Conservation (phyloP, 495 filamentous ascomycete genomes). For the Lophiotrema nucula region DNA sequence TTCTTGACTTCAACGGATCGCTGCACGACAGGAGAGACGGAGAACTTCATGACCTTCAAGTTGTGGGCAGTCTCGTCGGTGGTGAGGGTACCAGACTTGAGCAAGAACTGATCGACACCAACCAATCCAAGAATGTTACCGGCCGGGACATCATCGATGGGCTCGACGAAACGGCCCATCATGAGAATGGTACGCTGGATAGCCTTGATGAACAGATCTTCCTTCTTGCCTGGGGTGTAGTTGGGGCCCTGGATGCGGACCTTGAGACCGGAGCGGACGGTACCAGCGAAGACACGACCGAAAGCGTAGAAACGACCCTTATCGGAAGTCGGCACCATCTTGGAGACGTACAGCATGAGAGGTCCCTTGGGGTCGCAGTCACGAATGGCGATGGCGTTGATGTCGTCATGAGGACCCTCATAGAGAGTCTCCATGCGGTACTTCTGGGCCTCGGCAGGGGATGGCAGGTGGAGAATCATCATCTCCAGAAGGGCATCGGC, state of each 20-base stretch:
- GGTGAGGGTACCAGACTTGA: conserved; percentile 99
- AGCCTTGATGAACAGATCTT: conserved; percentile 98
- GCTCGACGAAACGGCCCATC: conserved; percentile 99
- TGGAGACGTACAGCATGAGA: conserved; percentile 99
- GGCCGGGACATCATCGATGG: conserved; percentile 97
- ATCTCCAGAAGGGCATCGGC: conserved; percentile 99
- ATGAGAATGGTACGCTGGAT: conserved; percentile 99
- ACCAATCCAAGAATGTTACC: conserved; percentile 99
- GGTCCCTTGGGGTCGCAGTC: conserved; percentile 97
- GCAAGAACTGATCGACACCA: conserved; percentile 99
- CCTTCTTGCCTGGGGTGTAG: conserved; percentile 97
- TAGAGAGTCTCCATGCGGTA: conserved; percentile 99
- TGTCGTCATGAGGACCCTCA: conserved; percentile 92
- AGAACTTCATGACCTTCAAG: conserved; percentile 99
- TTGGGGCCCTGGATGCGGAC: conserved; percentile 99
- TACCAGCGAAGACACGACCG: conserved; percentile 99
- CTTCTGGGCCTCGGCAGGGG: conserved; percentile 91
- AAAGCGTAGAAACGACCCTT: conserved; percentile 99
- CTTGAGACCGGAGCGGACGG: conserved; percentile 94
- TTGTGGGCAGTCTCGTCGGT: conserved; percentile 98
- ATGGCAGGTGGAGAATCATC: conserved; percentile 99
- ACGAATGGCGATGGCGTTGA: conserved; percentile 89
- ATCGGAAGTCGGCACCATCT: conserved; percentile 99
- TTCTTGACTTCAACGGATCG: conserved; percentile 99
- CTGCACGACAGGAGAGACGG: conserved; percentile 97